Base-by-base conservation (phyloP, 2,329 filamentous ascomycete species). In the Coniella lustricola region DNA sequence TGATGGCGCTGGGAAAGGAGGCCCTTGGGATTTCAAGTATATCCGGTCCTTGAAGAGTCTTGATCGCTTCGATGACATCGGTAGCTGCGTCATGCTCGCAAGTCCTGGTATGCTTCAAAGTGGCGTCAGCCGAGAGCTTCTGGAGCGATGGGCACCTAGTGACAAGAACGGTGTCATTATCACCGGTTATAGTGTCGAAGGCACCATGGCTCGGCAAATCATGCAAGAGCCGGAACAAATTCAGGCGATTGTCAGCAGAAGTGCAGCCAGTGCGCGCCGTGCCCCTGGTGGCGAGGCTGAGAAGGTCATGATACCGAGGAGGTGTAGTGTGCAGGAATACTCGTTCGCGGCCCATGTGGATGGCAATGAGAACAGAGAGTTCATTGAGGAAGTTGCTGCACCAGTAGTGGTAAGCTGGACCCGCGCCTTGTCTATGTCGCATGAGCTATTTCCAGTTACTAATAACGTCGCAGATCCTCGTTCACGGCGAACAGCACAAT, bases 31-130 rank as follows among this genome's bases (percentile, higher is more conserved):
- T 60, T 97, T 98, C 69, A 88, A 88, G 57, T 95, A 86, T 61
- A 91, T 98, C 48, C 82, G 93, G 48, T 91, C 88, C 43, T 73
- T 98, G 54, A 94, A 95, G 65, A 94, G 85, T 56, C 77, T 98
- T 4, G 93, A 98, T 61, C 82, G 91, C 9, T 98, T 98, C 61
- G 93, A 98, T 60, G 93, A 98, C 67, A 81, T 96, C 10, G 93
- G 91, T 37, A 84, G 88, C 7, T 97, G 93, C 63, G 90, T 98
- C 46, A 97, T 98, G 88, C 81, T 98, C 46, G 93, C 93, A 4
- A 94, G 87, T 58, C 93, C 93, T 0, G 93, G 93, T 82, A 97
- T 98, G 93, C 74, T 98, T 58, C 91, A 98, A 63, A 97, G 91
- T 49, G 93, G 93, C 44, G 91, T 95, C 16, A 95, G 90, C 60